These are phyloP conservation scores for Pseudoneurospora amorphoporcata DNA, from an alignment of 495 filamentous ascomycete genomes.

Conservation along the genomic window DNA sequence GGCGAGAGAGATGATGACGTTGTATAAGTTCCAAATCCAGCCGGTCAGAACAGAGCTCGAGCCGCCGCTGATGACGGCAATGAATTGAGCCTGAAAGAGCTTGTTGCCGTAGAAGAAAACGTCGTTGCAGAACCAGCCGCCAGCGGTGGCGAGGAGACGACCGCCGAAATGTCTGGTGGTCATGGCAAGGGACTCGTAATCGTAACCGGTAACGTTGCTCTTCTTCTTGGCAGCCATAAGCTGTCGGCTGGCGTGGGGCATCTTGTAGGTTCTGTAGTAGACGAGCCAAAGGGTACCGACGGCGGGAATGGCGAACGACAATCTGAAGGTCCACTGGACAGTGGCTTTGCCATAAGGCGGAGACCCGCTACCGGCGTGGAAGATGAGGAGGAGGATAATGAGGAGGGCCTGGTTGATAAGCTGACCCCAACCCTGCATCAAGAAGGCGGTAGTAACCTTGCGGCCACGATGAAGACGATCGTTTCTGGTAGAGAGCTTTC, in stretches of 20 bases:
- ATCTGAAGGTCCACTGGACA: constrained; percentile 74
- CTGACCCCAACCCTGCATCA: constrained; percentile 97
- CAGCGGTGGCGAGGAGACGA: constrained; percentile 74
- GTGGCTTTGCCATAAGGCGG: constrained; percentile 61
- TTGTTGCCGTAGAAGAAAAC: constrained; percentile 98
- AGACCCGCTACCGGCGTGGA: constrained; percentile 63
- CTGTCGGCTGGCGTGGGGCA: constrained; percentile 63
- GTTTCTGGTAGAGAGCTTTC: constrained; percentile 75
- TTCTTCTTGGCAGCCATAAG: constrained; percentile 72
- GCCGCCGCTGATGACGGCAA: constrained; percentile 54
- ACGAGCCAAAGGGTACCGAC: constrained; percentile 84
- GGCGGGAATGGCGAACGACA: constrained; percentile 77
- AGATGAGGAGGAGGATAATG: constrained; percentile 69
- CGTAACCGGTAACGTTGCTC: constrained; percentile 76
- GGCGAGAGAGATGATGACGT: constrained; percentile 67
- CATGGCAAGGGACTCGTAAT: constrained; percentile 63
- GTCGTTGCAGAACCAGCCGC: constrained; percentile 83
- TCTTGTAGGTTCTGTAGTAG: constrained; percentile 84
- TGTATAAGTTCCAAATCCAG: constrained; percentile 87
- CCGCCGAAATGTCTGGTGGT: constrained; percentile 71
- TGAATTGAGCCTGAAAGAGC: constrained; percentile 84
- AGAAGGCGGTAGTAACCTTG: constrained; percentile 83
- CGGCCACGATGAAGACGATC: constrained; percentile 88
- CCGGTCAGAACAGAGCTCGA: constrained; percentile 57
- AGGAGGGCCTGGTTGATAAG: constrained; percentile 81